Percentiles rank a stretch among this genome's conserved stretches.
Evolutionary conservation across 2,329 filamentous ascomycete species (phyloP).

Genomic region (Sphaerulina vaccinii): DNA sequence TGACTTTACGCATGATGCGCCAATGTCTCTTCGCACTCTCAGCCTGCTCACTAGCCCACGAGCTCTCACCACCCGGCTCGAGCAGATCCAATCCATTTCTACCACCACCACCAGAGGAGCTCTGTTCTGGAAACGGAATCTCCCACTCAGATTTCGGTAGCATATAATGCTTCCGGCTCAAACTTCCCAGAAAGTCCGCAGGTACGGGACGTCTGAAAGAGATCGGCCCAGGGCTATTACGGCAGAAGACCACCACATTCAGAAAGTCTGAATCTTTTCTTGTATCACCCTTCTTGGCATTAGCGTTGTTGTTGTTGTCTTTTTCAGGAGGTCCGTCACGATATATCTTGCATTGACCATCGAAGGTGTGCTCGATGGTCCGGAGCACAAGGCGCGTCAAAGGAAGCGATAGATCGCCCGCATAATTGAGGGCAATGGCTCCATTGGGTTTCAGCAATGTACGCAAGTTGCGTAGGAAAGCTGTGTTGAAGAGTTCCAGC

Average conservation of each 20-base stretch:
- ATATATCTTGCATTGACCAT: constrained; percentile 80
- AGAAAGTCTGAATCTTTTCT: constrained; percentile 62
- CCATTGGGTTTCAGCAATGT: constrained; percentile 69
- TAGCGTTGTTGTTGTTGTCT: not conserved
- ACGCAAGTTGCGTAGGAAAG: constrained; percentile 73
- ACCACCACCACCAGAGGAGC: not conserved
- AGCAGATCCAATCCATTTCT: constrained; percentile 53
- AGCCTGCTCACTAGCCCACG: constrained; percentile 70
- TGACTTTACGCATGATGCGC: constrained; percentile 82
- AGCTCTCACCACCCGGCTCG: constrained; percentile 61
- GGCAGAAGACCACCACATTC: constrained; percentile 96
- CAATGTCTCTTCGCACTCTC: constrained; percentile 82
- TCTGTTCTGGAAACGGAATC: constrained; percentile 34
- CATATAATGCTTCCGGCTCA: constrained; percentile 68
- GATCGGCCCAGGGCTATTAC: constrained; percentile 54
- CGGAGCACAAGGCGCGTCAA: constrained; percentile 75
- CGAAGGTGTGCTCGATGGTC: constrained; percentile 80
- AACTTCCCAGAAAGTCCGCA: constrained; percentile 57
- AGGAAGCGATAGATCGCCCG: constrained; percentile 77
- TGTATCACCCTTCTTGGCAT: constrained; percentile 20
- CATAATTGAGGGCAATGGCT: constrained; percentile 93
- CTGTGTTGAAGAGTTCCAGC: constrained; percentile 77
- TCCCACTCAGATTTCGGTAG: constrained; percentile 70
- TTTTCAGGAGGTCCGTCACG: constrained; percentile 63
- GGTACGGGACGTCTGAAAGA: constrained; percentile 5